These are phyloP conservation scores for Antarctomyces pellizariae DNA, from an alignment of 495 filamentous ascomycete genomes.

Conservation along the genomic window DNA sequence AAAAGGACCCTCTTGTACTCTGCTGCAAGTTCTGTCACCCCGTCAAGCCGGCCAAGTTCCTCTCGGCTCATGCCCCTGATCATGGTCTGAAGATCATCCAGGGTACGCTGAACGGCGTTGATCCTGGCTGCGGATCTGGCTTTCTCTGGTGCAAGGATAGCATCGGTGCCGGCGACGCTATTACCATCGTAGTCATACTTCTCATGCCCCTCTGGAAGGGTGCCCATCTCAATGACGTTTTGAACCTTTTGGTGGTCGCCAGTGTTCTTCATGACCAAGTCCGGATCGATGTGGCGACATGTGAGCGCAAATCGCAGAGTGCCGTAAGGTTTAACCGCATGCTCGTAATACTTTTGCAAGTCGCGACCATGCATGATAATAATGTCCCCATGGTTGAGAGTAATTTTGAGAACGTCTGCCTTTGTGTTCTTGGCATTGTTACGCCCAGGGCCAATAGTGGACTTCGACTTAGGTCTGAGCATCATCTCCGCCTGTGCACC, in stretches of 20 bases:
- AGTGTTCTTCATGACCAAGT: background rate
- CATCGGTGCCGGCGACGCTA: no score
- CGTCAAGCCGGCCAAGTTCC: no score
- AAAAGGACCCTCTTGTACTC: no score
- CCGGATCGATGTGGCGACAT: constrained; percentile 22
- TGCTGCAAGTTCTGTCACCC: no score
- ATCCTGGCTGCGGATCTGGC: no score
- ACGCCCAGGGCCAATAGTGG: constrained; percentile 6
- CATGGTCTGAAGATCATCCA: no score
- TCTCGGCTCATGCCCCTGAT: no score
- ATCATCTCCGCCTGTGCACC: constrained; percentile 44
- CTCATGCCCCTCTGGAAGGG: constrained; percentile 12
- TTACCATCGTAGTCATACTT: constrained; percentile 10
- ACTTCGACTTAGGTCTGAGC: constrained; percentile 41
- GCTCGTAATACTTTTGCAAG: constrained; percentile 58
- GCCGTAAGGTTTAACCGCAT: constrained; percentile 30
- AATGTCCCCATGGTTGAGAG: constrained; percentile 53
- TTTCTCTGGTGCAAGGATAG: no score
- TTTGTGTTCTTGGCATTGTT: constrained; percentile 10
- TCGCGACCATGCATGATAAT: constrained; percentile 57
- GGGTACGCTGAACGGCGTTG: no score
- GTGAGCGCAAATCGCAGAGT: constrained; percentile 45
- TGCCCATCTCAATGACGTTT: constrained; percentile 7
- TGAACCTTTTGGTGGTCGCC: background rate
- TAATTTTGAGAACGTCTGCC: constrained; percentile 14